Conservation (phyloP, 2,329 filamentous ascomycete genomes). For the Alternaria dauci region DNA sequence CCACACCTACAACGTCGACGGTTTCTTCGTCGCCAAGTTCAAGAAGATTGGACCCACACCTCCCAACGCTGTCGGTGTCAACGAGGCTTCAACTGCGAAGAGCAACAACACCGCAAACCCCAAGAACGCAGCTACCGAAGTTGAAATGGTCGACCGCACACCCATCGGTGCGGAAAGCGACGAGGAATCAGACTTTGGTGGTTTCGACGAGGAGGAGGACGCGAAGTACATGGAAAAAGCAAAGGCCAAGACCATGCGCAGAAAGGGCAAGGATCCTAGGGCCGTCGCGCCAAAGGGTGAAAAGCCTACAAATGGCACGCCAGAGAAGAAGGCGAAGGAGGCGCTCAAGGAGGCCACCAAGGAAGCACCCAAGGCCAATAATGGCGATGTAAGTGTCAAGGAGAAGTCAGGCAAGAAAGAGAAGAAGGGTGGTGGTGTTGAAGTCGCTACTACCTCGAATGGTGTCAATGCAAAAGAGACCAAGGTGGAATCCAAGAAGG, state of each 20-base stretch:
- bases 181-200: conserved; percentile 57
- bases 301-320: conserved; percentile 27
- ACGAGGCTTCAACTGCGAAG: conserved; percentile 34
- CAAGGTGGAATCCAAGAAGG: conserved; percentile 26
- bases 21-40: conserved; percentile 98
- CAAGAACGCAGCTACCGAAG: conserved; percentile 55
- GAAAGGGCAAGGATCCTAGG: conserved; percentile 60
- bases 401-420: conserved; percentile 19
- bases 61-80: conserved; percentile 59
- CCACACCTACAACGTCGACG: conserved; percentile 71
- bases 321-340: conserved; percentile 13
- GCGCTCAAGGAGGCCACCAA: conserved; percentile 13
- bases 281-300: conserved; percentile 36
- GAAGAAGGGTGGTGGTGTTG: conserved; percentile 19
- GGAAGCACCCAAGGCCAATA: conserved; percentile 29
- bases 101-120: conserved; percentile 43
- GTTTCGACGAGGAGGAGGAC: conserved; percentile 62
- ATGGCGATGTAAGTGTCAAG: conserved; percentile 25
- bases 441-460: conserved; percentile 18
- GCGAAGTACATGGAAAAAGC: conserved; percentile 57
- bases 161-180: conserved; percentile 64
- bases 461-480: conserved; percentile 20
- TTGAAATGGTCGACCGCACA: conserved; percentile 70
- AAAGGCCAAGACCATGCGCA: conserved; percentile 53
- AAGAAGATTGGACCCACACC: conserved; percentile 88